These are phyloP conservation scores for Mucor indicus DNA, from an alignment of 371 early-diverging fungal genomes.

Conservation along the genomic window DNA sequence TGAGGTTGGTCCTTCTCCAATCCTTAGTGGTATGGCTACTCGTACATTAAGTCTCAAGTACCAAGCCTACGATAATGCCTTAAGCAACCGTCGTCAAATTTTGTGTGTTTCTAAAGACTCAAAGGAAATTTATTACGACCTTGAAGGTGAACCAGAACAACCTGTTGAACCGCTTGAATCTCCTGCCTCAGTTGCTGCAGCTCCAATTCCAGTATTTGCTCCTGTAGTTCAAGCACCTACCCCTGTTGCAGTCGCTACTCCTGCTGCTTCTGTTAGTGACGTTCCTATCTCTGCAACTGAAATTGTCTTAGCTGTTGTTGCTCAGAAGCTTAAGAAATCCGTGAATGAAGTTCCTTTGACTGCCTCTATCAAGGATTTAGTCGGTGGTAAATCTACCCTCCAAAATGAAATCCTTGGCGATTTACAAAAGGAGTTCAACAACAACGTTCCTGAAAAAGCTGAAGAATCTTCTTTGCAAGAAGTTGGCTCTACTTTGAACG, in stretches of 20 bases:
- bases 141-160: slow-evolving; percentile 55
- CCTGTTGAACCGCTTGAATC: slow-evolving; percentile 42
- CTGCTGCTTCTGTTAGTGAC: slow-evolving; percentile 51
- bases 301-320: slow-evolving; percentile 76
- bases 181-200: slow-evolving; percentile 43
- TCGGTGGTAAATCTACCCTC: slow-evolving; percentile 91
- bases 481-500: slow-evolving; percentile 67
- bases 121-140: slow-evolving; percentile 90
- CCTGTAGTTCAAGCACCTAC: slow-evolving; percentile 38
- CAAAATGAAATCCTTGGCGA: slow-evolving; percentile 97
- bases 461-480: slow-evolving; percentile 88
- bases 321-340: slow-evolving; percentile 89
- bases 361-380: slow-evolving; percentile 88
- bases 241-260: slow-evolving; percentile 22
- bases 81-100: slow-evolving; percentile 80
- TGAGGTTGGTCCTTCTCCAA: slow-evolving; percentile 88
- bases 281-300: slow-evolving; percentile 61
- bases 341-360: slow-evolving; percentile 49
- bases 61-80: slow-evolving; percentile 90
- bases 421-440: slow-evolving; percentile 88
- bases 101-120: slow-evolving; percentile 82
- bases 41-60: slow-evolving; percentile 94
- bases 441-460: slow-evolving; percentile 83
- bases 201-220: slow-evolving; percentile 50
- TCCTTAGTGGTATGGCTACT: slow-evolving; percentile 87